Conservation (phyloP, 768 basidiomycete species). For the Trametes villosa region DNA sequence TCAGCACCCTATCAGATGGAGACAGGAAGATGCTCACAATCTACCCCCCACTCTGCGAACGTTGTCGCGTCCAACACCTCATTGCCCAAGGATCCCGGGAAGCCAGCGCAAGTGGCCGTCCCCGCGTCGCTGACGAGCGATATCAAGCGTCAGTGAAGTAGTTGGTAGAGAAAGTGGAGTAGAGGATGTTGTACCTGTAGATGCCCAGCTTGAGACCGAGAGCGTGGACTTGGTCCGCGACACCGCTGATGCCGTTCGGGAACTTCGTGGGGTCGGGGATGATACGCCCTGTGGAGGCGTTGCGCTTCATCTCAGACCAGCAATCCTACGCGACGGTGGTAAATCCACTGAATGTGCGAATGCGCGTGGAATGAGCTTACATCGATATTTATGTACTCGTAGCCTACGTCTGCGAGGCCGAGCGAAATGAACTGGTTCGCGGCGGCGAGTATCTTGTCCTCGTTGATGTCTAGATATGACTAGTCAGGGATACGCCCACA, state of each 20-base stretch:
- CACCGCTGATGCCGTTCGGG: constrained; percentile 51
- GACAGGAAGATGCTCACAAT: constrained; percentile 38
- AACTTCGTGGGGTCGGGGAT: constrained; percentile 57
- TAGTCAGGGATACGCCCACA: no score
- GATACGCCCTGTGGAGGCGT: constrained; percentile 46
- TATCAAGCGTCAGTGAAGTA: neutral
- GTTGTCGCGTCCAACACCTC: constrained; percentile 56
- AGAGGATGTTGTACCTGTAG: constrained; percentile 42
- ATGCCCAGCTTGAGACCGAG: constrained; percentile 56
- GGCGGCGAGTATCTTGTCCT: constrained; percentile 48
- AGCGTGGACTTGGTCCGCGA: constrained; percentile 49
- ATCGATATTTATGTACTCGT: constrained; percentile 57
- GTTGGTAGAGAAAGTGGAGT: no score
- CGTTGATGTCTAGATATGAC: constrained; percentile 44
- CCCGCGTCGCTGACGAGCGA: constrained; percentile 51
- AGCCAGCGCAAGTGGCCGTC: constrained; percentile 55
- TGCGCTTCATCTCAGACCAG: constrained; percentile 48
- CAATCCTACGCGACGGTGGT: constrained; percentile 42
- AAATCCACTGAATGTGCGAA: neutral
- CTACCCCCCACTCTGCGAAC: constrained; percentile 57
- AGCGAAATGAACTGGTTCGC: constrained; percentile 51
- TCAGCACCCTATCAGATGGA: neutral
- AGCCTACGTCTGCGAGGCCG: constrained; percentile 52
- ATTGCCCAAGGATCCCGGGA: constrained; percentile 56
- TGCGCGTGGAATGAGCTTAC: constrained; percentile 33